These are phyloP conservation scores for Tylopilus orsonianus DNA, from an alignment of 1,284 basidiomycete genomes.

Conservation along the genomic window DNA sequence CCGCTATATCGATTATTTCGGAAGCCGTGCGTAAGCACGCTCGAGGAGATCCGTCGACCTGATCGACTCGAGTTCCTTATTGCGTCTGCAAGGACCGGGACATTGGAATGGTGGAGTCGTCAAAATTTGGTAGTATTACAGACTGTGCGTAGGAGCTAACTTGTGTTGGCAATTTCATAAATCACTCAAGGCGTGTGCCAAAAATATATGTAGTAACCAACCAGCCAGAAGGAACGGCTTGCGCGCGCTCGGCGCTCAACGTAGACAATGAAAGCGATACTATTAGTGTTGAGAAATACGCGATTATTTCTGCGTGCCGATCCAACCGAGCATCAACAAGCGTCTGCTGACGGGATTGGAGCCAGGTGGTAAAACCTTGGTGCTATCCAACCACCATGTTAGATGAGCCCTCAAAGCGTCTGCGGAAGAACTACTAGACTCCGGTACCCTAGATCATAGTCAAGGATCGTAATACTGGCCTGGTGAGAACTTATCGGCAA, in stretches of 20 bases:
- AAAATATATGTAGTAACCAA: slow-evolving; percentile 7
- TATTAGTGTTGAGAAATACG: not conserved
- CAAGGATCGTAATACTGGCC: not conserved
- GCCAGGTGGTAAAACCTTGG: slow-evolving; percentile 29
- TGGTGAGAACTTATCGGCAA: not conserved
- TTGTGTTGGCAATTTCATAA: too few relatives aligned
- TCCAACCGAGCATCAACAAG: slow-evolving; percentile 38
- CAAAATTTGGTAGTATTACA: too few relatives aligned
- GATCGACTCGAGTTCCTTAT: not conserved
- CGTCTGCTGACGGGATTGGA: slow-evolving; percentile 44
- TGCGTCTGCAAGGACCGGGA: not conserved
- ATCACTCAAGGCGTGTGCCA: too few relatives aligned
- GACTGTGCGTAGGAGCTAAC: too few relatives aligned
- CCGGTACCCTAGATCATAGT: slow-evolving; percentile 24
- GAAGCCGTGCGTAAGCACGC: not conserved
- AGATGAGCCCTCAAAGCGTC: slow-evolving; percentile 49
- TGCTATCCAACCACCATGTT: slow-evolving; percentile 58
- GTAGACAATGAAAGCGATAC: not conserved
- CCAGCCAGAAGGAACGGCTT: slow-evolving; percentile 1
- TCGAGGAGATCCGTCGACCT: not conserved
- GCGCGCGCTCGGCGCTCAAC: slow-evolving; percentile 1
- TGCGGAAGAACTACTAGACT: slow-evolving; percentile 35
- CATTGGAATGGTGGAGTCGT: not conserved
- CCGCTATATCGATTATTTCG: too few relatives aligned
- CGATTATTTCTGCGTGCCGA: slow-evolving; percentile 30